Conservation (phyloP, 2,329 filamentous ascomycete species). For the Exophiala sp. region DNA sequence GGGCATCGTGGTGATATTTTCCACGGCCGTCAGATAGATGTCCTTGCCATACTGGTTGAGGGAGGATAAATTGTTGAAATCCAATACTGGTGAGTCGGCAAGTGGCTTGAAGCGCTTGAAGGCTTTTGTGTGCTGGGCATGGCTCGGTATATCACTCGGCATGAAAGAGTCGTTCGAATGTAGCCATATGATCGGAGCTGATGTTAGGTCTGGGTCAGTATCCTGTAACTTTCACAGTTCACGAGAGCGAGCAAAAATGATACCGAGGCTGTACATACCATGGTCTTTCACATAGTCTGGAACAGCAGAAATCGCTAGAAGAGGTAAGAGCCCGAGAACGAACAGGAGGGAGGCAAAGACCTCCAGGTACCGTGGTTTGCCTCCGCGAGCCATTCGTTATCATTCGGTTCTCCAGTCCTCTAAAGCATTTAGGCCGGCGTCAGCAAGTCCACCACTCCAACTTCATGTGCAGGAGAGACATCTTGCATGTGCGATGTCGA, state of each 20-base stretch:
- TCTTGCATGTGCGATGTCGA: too few species aligned
- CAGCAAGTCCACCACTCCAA: too few species aligned
- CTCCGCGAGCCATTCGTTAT: not conserved
- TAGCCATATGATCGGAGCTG: constrained; percentile 52
- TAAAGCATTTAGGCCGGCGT: too few species aligned
- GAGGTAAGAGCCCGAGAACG: not conserved
- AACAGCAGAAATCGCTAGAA: not conserved
- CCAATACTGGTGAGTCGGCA: constrained; percentile 38
- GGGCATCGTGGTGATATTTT: constrained; percentile 45
- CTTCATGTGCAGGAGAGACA: too few species aligned
- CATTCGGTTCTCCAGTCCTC: too few species aligned
- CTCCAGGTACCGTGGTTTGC: not conserved
- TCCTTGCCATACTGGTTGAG: constrained; percentile 43
- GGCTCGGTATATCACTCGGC: constrained; percentile 48
- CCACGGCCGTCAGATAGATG: constrained; percentile 48
- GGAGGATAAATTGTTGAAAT: constrained; percentile 45
- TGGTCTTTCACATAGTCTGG: constrained; percentile 11
- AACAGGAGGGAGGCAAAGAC: not conserved
- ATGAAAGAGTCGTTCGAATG: constrained; percentile 48
- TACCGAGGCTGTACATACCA: constrained; percentile 1
- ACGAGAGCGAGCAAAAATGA: not conserved
- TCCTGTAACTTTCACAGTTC: not conserved
- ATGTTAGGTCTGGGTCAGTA: not conserved
- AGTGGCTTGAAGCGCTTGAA: constrained; percentile 43
- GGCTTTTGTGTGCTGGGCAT: constrained; percentile 46